Evolutionary conservation across 129 eudicot genomes (phyloP), one percentile per base, ranked within the genome.

Genomic region (Calendula officinalis): DNA sequence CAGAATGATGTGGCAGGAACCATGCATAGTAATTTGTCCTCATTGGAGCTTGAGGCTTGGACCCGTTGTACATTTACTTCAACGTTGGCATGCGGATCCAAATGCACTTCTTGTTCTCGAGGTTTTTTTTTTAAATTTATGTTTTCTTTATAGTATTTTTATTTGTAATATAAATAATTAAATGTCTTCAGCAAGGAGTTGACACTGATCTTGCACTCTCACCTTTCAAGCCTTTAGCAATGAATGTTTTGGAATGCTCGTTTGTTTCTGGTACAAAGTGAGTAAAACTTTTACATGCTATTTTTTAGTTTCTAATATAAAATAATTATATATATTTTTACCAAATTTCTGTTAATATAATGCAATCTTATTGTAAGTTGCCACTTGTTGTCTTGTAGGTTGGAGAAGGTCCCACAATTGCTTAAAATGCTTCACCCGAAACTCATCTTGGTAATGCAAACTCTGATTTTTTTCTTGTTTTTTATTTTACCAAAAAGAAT

Each of bases 21-120:
- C 99, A 39, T 92, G 99, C 77, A 78, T 92, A 63, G 91, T 92
- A 45, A 48, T 92, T 68, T 82, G 91, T 80, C 91, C 99, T 69
- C 99, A 92, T 74, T 92, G 96, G 91, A 92, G 91, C 83, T 81
- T 92, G 62, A 81, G 95, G 34, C 81, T 88, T 72, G 98, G 98
- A 51, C 91, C 98, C 73, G 83, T 60, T 63, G 86, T 85, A 57
- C 95, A 88, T 80, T 80, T 92, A 68, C 96, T 92, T 70, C 79
- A 60, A 8, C 87, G 92, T 12, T 92, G 99, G 96, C 73, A 77
- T 67, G 70, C 56, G 14, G 83, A 92, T 81, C 81, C 68, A 59
- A 92, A 88, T 40, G 82, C 99, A 4, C 74, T 92, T 49, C 84
- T 88, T 17, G 77, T 92, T 17, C 64, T 88, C 42, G 96, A 88